Base-by-base conservation (phyloP, 192 early-diverging fungal species). In the Radiomyces spectabilis region DNA sequence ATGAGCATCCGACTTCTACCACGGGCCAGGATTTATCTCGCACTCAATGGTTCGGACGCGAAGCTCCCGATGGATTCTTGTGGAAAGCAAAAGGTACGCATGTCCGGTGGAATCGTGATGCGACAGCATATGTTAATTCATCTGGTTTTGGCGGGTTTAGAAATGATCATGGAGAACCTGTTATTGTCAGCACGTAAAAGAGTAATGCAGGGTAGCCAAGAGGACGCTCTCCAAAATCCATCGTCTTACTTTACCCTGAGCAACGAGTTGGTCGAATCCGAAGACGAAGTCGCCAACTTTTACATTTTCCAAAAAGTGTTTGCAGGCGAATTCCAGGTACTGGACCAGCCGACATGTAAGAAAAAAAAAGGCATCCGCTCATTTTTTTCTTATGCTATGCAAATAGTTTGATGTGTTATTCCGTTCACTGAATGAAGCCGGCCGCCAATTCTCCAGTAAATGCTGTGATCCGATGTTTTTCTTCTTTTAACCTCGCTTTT, bases 1-100 rank as follows among this genome's bases (percentile, higher is more conserved):
- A 66, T 12, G 13, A 38, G 3, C n/a, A 45, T 26, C 64, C 64
- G 39, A 12, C 32, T 31, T 45, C 35, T 43, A 18, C 29, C 6
- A 16, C 39, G 1, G 39, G 59, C 13, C 41, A 33, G 16, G 65
- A 75, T 35, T 44, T 71, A 8, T 33, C 51, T 16, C 58, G 53
- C 41, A 68, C 65, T 3, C 69, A 71, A 41, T 75, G 63, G 55
- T 67, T 56, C 65, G 68, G 68, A 0, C 19, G 34, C 21, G 40
- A 57, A 19, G 24, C 71, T 25, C 68, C 74, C 15, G 50, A 57
- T 12, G 74, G 59, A 9, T 55, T 53, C n/a, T 15, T 77, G 4
- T 91, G 88, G 88, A 67, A 72, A 37, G 74, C 72, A 34, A 86
- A 81, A 65, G 77, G 79, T 81, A 53, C 27, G 15, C n/a, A n/a